Evolutionary conservation across 2,329 filamentous ascomycete genomes (phyloP).

Genomic region (Colletotrichum paranaense): DNA sequence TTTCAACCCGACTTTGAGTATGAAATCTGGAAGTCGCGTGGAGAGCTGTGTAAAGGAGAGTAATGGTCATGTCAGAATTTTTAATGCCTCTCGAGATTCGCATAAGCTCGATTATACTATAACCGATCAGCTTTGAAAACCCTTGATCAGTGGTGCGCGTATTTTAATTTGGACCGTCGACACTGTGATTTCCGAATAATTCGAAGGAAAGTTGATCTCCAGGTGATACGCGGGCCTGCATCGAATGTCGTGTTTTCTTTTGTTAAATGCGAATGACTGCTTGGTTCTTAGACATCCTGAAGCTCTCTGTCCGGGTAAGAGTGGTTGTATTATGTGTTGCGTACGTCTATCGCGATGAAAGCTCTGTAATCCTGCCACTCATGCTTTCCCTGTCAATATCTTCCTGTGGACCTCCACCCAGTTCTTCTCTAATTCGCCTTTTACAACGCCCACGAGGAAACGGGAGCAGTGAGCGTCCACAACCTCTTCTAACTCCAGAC

Average conservation of each 20-base stretch:
- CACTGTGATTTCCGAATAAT: no score
- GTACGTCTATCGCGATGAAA: neutral
- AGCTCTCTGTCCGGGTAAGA: neutral
- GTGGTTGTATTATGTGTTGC: neutral
- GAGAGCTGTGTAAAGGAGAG: constrained; percentile 27
- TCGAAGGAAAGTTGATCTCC: no score
- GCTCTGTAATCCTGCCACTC: no score
- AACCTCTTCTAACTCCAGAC: constrained; percentile 59
- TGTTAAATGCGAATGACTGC: no score
- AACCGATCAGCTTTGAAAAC: rapidly evolving
- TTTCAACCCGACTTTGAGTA: constrained; percentile 50
- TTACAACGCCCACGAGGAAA: constrained; percentile 60
- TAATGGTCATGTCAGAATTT: neutral
- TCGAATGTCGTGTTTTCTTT: no score
- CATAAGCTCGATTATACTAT: no score
- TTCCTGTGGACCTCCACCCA: constrained; percentile 63
- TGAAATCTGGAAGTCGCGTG: constrained; percentile 45
- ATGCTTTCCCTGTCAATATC: constrained; percentile 45
- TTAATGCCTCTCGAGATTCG: neutral
- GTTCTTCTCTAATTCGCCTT: constrained; percentile 60
- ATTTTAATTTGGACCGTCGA: no score
- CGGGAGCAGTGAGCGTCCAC: constrained; percentile 60
- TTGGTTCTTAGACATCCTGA: neutral
- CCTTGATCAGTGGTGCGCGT: no score
- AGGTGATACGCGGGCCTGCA: no score